Percentiles rank a stretch among this genome's conserved stretches.
phyloP scores from a whole-genome alignment of 176 grass and related monocot species.

The Aegilops bicornis region DNA sequence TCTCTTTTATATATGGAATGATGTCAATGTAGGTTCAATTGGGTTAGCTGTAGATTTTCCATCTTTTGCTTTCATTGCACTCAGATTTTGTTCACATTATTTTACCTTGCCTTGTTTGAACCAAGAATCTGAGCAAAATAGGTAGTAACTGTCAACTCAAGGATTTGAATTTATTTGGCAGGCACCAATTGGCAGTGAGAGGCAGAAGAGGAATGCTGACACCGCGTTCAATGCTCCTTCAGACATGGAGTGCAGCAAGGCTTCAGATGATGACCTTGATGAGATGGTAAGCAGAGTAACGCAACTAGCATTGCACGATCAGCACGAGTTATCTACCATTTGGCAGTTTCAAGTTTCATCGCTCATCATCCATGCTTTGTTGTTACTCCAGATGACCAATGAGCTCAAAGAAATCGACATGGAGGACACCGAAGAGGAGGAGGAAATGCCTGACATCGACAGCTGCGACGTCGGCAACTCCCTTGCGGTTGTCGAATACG shows the following conservation, averaged over 20 bases:
- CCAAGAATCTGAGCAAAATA: background rate
- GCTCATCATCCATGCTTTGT: background rate
- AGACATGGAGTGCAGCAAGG: constrained; percentile 35
- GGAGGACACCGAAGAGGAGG: constrained; percentile 66
- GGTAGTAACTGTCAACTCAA: background rate
- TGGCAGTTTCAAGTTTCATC: background rate
- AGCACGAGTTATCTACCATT: background rate
- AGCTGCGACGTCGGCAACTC: constrained; percentile 62
- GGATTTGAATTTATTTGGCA: constrained; percentile 8
- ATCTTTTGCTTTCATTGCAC: background rate
- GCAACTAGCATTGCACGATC: background rate
- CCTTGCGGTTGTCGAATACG: constrained; percentile 84
- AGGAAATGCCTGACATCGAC: constrained; percentile 58
- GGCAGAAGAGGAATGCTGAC: constrained; percentile 48
- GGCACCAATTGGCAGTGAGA: constrained; percentile 65
- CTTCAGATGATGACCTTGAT: constrained; percentile 4
- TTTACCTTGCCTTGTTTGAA: background rate
- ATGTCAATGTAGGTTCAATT: background rate
- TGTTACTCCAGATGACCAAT: constrained; percentile 48
- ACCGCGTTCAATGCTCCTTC: constrained; percentile 22
- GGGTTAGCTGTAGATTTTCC: background rate
- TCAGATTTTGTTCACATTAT: background rate
- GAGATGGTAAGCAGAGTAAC: constrained; percentile 39
- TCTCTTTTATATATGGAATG: background rate
- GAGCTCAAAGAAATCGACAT: constrained; percentile 84